Evolutionary conservation across 768 basidiomycete genomes (phyloP).

Genomic region (Pleurotus sapidus): DNA sequence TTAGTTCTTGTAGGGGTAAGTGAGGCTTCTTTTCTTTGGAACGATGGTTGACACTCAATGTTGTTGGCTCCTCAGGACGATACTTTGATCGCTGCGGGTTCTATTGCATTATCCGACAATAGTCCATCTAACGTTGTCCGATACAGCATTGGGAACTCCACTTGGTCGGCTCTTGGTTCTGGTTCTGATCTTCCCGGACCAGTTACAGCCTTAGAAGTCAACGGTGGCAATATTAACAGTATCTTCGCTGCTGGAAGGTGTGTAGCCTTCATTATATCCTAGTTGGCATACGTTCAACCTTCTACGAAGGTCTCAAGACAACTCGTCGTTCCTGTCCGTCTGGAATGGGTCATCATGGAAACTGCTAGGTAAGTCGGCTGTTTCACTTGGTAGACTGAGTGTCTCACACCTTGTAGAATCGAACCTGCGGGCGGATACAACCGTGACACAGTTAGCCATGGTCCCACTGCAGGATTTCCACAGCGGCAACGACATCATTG

Average conservation of each 20-base stretch:
- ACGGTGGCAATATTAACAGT: slow-evolving; percentile 75
- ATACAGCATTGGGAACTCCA: slow-evolving; percentile 67
- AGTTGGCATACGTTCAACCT: slow-evolving; percentile 1
- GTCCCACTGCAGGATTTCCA: slow-evolving; percentile 87
- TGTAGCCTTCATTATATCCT: slow-evolving; percentile 20
- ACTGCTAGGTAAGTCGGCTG: slow-evolving; percentile 45
- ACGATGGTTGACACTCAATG: slow-evolving; percentile 8
- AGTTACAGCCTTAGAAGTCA: slow-evolving; percentile 84
- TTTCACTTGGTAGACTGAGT: neutral
- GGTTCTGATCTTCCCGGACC: slow-evolving; percentile 76
- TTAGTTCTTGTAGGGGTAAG: slow-evolving; percentile 82
- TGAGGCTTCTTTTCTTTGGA: slow-evolving; percentile 9
- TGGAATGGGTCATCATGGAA: slow-evolving; percentile 87
- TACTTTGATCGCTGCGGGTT: slow-evolving; percentile 75
- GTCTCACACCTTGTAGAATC: slow-evolving; percentile 40
- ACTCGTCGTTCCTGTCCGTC: slow-evolving; percentile 61
- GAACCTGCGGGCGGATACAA: slow-evolving; percentile 50
- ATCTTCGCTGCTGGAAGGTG: slow-evolving; percentile 90
- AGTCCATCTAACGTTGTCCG: slow-evolving; percentile 69
- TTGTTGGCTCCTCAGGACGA: slow-evolving; percentile 57
- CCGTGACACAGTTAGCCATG: slow-evolving; percentile 82
- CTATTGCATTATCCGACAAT: slow-evolving; percentile 63
- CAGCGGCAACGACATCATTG: slow-evolving; percentile 62
- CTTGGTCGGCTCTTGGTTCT: slow-evolving; percentile 71
- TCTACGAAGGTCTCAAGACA: slow-evolving; percentile 47